These are phyloP conservation scores for Acanthamoeba castellanii DNA, from an alignment of 208 protist species.

Conservation along the genomic window DNA sequence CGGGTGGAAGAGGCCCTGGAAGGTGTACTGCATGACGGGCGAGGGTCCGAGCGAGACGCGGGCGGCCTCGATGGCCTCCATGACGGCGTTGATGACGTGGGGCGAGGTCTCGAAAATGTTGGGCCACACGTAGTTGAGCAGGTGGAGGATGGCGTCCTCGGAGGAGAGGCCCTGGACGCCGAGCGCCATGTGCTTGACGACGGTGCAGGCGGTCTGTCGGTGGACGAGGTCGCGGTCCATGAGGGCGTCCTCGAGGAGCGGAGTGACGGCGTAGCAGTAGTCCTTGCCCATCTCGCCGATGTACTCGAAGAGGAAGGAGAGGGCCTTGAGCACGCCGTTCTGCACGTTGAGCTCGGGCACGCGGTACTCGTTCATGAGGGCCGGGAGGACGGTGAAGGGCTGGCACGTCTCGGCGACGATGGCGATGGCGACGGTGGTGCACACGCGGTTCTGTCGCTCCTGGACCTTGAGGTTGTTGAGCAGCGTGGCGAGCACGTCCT, in stretches of 20 bases:
- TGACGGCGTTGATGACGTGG: slow-evolving; percentile 97
- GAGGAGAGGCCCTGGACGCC: slow-evolving; percentile 90
- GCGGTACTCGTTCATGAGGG: slow-evolving; percentile 99
- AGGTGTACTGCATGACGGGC: slow-evolving; percentile 95
- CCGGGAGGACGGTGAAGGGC: slow-evolving; percentile 99
- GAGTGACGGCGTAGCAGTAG: slow-evolving; percentile 98
- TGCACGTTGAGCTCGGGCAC: slow-evolving; percentile 98
- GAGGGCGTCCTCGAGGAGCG: slow-evolving; percentile 98
- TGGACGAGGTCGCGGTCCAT: slow-evolving; percentile 99
- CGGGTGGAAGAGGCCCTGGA: slow-evolving; percentile 98
- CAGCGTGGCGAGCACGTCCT: slow-evolving; percentile 98
- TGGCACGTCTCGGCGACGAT: slow-evolving; percentile 99
- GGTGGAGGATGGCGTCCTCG: slow-evolving; percentile 97
- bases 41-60: slow-evolving; percentile 95
- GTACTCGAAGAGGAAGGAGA: slow-evolving; percentile 99
- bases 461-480: slow-evolving; percentile 99
- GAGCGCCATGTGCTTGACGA: slow-evolving; percentile 95
- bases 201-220: slow-evolving; percentile 97
- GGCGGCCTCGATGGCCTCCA: slow-evolving; percentile 98
- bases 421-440: slow-evolving; percentile 99
- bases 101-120: slow-evolving; percentile 99
- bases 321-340: slow-evolving; percentile 89
- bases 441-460: slow-evolving; percentile 99
- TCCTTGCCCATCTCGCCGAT: slow-evolving; percentile 98
- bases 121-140: slow-evolving; percentile 99